A percentile compares a stretch with the other conserved stretches of the same genome.
Evolutionary conservation across 345 rosid genomes (phyloP).

Genomic region (Litchi chinensis): DNA sequence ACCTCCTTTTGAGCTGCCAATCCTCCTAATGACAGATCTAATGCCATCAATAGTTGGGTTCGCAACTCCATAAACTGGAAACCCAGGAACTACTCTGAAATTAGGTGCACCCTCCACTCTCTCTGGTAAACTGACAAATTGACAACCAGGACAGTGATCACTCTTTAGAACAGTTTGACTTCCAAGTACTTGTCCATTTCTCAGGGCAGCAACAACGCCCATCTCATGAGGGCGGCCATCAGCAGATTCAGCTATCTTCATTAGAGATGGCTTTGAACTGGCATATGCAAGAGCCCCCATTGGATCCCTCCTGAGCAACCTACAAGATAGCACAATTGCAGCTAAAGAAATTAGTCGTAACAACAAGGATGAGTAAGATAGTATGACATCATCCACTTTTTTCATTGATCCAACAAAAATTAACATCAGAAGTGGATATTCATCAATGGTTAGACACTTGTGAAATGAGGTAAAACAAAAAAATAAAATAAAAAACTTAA

Average conservation of each 20-base stretch:
- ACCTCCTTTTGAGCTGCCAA: constrained; percentile 80
- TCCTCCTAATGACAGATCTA: constrained; percentile 76
- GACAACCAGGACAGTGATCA: constrained; percentile 99
- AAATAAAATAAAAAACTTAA: background rate
- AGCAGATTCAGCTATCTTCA: constrained; percentile 74
- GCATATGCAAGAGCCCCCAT: constrained; percentile 97
- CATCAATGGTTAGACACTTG: background rate
- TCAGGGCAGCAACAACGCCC: constrained; percentile 85
- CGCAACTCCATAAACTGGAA: constrained; percentile 99
- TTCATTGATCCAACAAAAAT: constrained; percentile 5
- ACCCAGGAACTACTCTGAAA: constrained; percentile 95
- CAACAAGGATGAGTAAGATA: background rate
- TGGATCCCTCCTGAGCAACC: constrained; percentile 96
- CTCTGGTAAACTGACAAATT: constrained; percentile 71
- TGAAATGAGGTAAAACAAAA: background rate
- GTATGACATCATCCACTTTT: background rate
- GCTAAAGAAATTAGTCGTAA: constrained; percentile 15
- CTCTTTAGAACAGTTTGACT: constrained; percentile 97
- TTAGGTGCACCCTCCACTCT: constrained; percentile 98
- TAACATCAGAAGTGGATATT: background rate
- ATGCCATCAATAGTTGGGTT: constrained; percentile 96
- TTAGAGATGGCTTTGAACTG: constrained; percentile 63
- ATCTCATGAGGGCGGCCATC: constrained; percentile 90
- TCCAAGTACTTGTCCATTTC: constrained; percentile 95
- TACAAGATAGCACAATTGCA: constrained; percentile 33